A percentile compares a stretch with the other conserved stretches of the same genome.
These are phyloP conservation scores for Pleurostoma richardsiae DNA, from an alignment of 2,329 filamentous ascomycete species.

Conservation along the genomic window DNA sequence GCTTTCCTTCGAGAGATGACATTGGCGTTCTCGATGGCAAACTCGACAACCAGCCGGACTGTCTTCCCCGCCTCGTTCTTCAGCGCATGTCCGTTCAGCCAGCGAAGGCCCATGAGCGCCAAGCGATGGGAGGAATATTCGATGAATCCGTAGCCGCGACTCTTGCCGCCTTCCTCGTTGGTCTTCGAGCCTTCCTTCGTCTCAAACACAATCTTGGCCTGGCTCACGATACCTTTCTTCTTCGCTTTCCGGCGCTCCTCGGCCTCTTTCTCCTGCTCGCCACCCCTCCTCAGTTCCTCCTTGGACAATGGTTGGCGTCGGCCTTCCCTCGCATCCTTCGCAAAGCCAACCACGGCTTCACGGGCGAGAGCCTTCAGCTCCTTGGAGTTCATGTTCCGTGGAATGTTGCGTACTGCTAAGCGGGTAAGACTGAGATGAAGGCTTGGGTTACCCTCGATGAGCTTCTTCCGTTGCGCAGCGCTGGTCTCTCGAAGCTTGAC, in stretches of 20 bases:
- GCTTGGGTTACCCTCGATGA: slow-evolving; percentile 87
- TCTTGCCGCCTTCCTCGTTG: slow-evolving; percentile 71
- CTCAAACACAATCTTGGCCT: slow-evolving; percentile 95
- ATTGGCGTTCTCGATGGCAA: slow-evolving; percentile 96
- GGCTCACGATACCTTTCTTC: slow-evolving; percentile 80
- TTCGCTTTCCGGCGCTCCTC: slow-evolving; percentile 76
- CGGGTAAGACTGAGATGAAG: slow-evolving; percentile 86
- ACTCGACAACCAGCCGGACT: slow-evolving; percentile 89
- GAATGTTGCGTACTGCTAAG: slow-evolving; percentile 87
- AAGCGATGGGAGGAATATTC: slow-evolving; percentile 93
- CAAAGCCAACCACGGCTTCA: slow-evolving; percentile 90
- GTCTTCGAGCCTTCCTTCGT: slow-evolving; percentile 81
- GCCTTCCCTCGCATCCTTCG: slow-evolving; percentile 78
- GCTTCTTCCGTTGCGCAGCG: slow-evolving; percentile 77
- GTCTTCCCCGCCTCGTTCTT: slow-evolving; percentile 66
- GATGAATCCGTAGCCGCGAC: slow-evolving; percentile 93
- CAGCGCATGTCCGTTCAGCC: slow-evolving; percentile 75
- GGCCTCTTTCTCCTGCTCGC: slow-evolving; percentile 72
- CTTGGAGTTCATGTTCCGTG: slow-evolving; percentile 76
- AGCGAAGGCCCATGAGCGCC: slow-evolving; percentile 90
- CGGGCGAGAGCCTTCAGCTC: slow-evolving; percentile 87
- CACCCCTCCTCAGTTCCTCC: slow-evolving; percentile 78
- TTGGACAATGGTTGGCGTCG: slow-evolving; percentile 75
- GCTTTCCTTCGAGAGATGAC: slow-evolving; percentile 78
- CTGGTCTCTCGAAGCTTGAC: slow-evolving; percentile 85